A percentile compares a stretch with the other conserved stretches of the same genome.
phyloP scores from a whole-genome alignment of 148 eudicot genomes.

The Chenopodium berlandieri region DNA sequence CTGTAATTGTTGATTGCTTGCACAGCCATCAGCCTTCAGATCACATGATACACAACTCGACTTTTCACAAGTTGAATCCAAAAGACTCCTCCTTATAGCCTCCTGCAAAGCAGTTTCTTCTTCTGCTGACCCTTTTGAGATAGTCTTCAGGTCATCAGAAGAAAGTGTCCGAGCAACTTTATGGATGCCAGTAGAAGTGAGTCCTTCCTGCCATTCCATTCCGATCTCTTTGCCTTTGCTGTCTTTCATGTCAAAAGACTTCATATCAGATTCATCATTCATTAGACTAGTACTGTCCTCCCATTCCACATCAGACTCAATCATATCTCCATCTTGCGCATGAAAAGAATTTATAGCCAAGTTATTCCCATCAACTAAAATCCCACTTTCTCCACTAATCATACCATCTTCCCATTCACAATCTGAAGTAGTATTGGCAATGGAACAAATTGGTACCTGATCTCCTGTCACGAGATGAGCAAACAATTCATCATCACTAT shows the following conservation, averaged over 20 bases:
- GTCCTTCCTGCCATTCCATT: slow-evolving; percentile 57
- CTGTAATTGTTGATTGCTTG: slow-evolving; percentile 19
- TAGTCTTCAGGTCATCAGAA: slow-evolving; percentile 27
- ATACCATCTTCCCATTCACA: slow-evolving; percentile 80
- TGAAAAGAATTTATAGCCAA: slow-evolving; percentile 22
- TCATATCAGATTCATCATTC: neutral
- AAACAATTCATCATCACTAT: slow-evolving; percentile 71
- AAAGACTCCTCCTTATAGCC: slow-evolving; percentile 78
- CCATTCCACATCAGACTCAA: slow-evolving; percentile 29
- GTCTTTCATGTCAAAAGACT: slow-evolving; percentile 16
- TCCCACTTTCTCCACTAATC: slow-evolving; percentile 30
- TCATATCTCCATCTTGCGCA: slow-evolving; percentile 28
- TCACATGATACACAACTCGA: slow-evolving; percentile 28
- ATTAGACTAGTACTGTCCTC: slow-evolving; percentile 16
- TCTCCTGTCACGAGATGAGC: slow-evolving; percentile 62
- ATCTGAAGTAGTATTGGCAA: slow-evolving; percentile 52
- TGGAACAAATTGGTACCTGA: slow-evolving; percentile 31
- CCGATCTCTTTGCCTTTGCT: slow-evolving; percentile 34
- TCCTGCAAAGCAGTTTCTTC: slow-evolving; percentile 83
- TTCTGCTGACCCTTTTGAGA: slow-evolving; percentile 61
- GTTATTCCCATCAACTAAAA: slow-evolving; percentile 14
- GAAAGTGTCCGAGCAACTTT: slow-evolving; percentile 29
- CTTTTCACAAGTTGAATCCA: slow-evolving; percentile 37
- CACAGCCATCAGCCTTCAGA: slow-evolving; percentile 20
- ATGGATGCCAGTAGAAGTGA: slow-evolving; percentile 23